A percentile compares a stretch with the other conserved stretches of the same genome.
Evolutionary conservation across 2,329 filamentous ascomycete genomes (phyloP).

Genomic region (Nemania sp.): DNA sequence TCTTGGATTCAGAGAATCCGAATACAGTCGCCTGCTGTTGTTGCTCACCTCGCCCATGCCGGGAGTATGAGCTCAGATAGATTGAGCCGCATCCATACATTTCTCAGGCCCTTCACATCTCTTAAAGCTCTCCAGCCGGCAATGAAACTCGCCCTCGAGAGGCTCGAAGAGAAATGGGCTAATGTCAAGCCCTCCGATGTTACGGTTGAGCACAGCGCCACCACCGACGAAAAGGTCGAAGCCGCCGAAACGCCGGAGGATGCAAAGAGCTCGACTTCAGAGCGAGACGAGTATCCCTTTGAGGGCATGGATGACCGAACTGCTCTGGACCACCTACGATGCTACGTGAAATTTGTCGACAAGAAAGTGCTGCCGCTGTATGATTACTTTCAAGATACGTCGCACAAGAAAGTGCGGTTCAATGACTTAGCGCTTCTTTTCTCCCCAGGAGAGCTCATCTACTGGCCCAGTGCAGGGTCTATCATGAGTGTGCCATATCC

Average conservation of each 20-base stretch:
- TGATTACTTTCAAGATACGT: conserved; percentile 45
- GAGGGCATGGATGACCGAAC: conserved; percentile 50
- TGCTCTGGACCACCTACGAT: conserved; percentile 56
- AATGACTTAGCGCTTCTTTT: conserved; percentile 59
- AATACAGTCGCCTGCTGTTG: conserved; percentile 56
- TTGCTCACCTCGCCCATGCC: conserved; percentile 55
- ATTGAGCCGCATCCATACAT: conserved; percentile 54
- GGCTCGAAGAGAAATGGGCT: conserved; percentile 57
- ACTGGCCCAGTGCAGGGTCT: conserved; percentile 50
- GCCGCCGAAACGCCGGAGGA: conserved; percentile 41
- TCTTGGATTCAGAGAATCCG: conserved; percentile 46
- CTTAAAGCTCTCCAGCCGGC: conserved; percentile 57
- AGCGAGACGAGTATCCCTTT: conserved; percentile 30
- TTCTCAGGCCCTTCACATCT: conserved; percentile 55
- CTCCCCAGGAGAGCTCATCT: conserved; percentile 56
- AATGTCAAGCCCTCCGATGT: conserved; percentile 53
- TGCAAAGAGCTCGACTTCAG: conserved; percentile 24
- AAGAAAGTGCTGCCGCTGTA: conserved; percentile 56
- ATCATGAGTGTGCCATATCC: neutral
- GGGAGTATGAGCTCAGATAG: conserved; percentile 53
- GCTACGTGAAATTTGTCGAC: conserved; percentile 60
- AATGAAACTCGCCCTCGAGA: conserved; percentile 55
- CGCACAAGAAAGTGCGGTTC: conserved; percentile 53
- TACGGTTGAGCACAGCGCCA: conserved; percentile 40
- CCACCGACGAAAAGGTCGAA: conserved; percentile 48